Percentiles rank a stretch among this genome's conserved stretches.
phyloP scores from a whole-genome alignment of 1,284 basidiomycete species.

The Pseudozyma thailandica region DNA sequence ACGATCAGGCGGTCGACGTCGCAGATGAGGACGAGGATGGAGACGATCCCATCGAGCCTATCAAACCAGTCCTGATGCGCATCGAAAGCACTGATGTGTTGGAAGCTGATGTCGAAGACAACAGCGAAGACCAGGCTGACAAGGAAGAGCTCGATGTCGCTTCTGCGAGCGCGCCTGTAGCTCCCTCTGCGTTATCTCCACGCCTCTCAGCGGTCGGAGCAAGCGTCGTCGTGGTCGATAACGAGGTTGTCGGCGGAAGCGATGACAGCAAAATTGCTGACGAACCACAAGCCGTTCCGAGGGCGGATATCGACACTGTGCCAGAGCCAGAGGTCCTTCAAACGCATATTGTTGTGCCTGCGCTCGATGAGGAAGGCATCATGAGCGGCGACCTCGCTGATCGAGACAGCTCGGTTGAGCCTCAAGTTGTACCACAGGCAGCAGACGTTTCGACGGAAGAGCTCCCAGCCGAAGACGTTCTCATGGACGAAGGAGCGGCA shows the following conservation, averaged over 20 bases:
- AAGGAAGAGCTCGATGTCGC: conserved; percentile 2
- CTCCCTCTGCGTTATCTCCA: no score
- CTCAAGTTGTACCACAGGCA: conserved; percentile 8
- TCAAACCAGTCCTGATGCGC: conserved; percentile 10
- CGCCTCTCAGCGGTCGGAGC: neutral
- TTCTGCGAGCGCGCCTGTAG: neutral
- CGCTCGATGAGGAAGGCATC: conserved; percentile 28
- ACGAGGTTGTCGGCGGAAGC: neutral
- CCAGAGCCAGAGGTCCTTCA: neutral
- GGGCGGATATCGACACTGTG: no score
- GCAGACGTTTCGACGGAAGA: neutral
- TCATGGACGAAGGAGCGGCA: neutral
- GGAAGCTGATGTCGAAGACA: conserved; percentile 45
- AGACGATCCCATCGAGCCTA: conserved; percentile 2
- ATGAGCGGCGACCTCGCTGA: conserved; percentile 43
- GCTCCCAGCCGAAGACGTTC: neutral
- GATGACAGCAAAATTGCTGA: neutral
- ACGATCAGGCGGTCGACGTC: neutral
- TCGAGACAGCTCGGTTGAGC: conserved; percentile 35
- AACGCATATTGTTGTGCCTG: neutral
- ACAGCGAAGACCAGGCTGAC: conserved; percentile 28
- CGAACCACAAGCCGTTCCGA: no score
- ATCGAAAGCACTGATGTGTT: conserved; percentile 36
- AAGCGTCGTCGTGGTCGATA: neutral
- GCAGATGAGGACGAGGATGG: neutral